A percentile compares a stretch with the other conserved stretches of the same genome.
These are phyloP conservation scores for Aureobasidium musti DNA, from an alignment of 2,329 filamentous ascomycete genomes.

Conservation along the genomic window DNA sequence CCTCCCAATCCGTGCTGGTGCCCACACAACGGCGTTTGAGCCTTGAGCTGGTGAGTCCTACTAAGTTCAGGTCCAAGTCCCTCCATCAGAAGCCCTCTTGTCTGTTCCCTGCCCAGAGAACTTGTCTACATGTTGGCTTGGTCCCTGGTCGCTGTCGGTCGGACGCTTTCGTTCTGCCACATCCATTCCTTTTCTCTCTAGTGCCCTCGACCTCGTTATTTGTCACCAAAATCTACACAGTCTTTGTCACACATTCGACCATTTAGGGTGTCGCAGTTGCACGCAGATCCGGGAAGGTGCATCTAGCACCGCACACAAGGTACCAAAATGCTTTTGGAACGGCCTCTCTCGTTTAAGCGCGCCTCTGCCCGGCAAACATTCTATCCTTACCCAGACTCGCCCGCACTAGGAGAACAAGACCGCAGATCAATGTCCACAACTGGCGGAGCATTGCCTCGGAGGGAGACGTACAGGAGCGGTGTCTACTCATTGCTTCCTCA, in stretches of 20 bases:
- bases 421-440: constrained; percentile 27
- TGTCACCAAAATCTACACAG: constrained; percentile 6
- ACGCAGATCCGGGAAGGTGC: constrained; percentile 22
- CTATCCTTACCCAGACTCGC: constrained; percentile 27
- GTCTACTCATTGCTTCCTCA: constrained; percentile 14
- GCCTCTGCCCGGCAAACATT: constrained; percentile 25
- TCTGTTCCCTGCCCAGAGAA: background rate
- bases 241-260: constrained; percentile 18
- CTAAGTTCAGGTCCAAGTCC: background rate
- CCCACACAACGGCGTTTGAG: constrained; percentile 26
- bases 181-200: background rate
- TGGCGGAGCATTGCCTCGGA: constrained; percentile 19
- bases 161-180: background rate
- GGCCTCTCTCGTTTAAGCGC: constrained; percentile 27
- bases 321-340: constrained; percentile 25
- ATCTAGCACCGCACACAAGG: constrained; percentile 8
- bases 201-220: constrained; percentile 1
- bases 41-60: constrained; percentile 14
- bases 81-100: constrained; percentile 1
- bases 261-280: background rate
- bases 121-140: constrained; percentile 3
- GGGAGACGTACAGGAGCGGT: constrained; percentile 22
- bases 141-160: constrained; percentile 4
- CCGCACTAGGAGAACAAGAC: constrained; percentile 23
- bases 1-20: constrained; percentile 19